Conservation (phyloP, 2,329 filamentous ascomycete genomes). For the Penicillium sp. region DNA sequence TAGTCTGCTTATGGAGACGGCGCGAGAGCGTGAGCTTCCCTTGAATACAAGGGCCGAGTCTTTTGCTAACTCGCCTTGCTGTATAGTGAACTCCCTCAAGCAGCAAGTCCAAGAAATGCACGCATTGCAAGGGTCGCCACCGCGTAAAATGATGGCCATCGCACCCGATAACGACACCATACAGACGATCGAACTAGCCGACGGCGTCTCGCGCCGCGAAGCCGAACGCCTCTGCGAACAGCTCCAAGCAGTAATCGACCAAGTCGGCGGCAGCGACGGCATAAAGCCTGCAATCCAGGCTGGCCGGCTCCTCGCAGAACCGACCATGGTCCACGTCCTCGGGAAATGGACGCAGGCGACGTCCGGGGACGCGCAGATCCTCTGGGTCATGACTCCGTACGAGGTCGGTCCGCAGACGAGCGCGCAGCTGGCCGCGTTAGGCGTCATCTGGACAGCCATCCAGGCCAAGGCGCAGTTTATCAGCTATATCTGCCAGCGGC, state of each 20-base stretch:
- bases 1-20: background rate
- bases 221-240: background rate
- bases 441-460: background rate
- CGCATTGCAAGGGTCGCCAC: no score
- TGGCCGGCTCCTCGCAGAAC: background rate
- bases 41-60: no score
- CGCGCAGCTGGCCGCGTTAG: background rate
- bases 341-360: slow-evolving; percentile 1
- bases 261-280: slow-evolving; percentile 3
- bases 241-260: background rate
- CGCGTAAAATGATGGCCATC: no score
- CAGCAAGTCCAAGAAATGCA: no score
- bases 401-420: background rate
- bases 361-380: background rate
- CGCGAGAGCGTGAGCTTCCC: background rate
- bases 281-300: background rate
- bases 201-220: no score
- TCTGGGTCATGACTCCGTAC: slow-evolving; percentile 4
- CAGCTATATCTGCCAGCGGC: background rate
- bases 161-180: no score
- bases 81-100: background rate
- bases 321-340: background rate
- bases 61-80: no score
- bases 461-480: slow-evolving; percentile 2
- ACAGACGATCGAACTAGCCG: no score